Conservation (phyloP, 148 eudicot genomes). For the Rhododendron molle region DNA sequence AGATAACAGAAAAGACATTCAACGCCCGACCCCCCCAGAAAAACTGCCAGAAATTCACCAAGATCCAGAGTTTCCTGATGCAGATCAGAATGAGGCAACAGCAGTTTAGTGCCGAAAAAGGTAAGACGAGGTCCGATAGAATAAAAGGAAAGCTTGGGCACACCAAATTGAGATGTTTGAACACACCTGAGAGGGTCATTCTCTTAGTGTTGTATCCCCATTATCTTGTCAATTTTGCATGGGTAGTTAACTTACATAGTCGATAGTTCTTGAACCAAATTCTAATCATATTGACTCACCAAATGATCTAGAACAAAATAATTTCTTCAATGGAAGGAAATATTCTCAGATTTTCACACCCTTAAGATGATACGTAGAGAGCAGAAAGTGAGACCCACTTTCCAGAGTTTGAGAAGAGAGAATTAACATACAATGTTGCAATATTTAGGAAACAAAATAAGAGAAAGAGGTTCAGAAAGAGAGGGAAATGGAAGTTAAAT, state of each 20-base stretch:
- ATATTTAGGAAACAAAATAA: background rate
- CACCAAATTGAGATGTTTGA: background rate
- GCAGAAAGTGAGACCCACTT: background rate
- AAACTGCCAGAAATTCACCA: background rate
- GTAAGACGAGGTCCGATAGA: background rate
- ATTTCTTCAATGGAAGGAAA: background rate
- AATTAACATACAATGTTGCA: background rate
- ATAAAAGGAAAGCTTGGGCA: background rate
- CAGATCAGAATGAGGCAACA: background rate
- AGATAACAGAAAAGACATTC: too few species aligned
- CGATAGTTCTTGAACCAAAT: background rate
- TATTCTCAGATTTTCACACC: too few species aligned
- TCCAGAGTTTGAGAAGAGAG: background rate
- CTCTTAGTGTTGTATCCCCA: background rate
- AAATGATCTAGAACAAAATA: background rate
- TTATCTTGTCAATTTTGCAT: background rate
- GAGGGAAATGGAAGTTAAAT: background rate
- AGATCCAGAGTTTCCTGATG: background rate
- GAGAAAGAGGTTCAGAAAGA: background rate
- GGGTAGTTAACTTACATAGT: background rate
- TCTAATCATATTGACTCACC: background rate
- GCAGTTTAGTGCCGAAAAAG: background rate
- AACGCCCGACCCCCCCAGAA: too few species aligned
- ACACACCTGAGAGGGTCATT: background rate
- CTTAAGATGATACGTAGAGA: background rate